Conservation (phyloP, 805 yeast genomes). For the Hanseniaspora mollemarum region DNA sequence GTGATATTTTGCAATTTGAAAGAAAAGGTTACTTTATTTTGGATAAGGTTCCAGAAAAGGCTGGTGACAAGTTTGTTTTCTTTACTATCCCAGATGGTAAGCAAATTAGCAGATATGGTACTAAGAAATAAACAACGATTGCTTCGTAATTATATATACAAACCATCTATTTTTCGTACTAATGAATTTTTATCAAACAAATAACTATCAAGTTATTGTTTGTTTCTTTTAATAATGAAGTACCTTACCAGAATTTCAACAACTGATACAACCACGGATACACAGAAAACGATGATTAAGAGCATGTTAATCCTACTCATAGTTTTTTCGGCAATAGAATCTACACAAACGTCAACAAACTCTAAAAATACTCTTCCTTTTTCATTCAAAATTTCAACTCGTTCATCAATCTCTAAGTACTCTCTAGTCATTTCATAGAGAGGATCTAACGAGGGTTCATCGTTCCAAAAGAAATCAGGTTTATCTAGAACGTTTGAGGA, state of each 20-base stretch:
- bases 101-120: conserved; percentile 62
- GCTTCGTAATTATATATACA: not conserved
- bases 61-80: conserved; percentile 59
- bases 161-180: conserved; percentile 25
- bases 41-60: conserved; percentile 43
- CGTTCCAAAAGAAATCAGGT: conserved; percentile 93
- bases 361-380: conserved; percentile 89
- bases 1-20: conserved; percentile 87
- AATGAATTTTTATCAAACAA: no score
- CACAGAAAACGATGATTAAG: conserved; percentile 68
- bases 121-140: conserved; percentile 37
- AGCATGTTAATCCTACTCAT: conserved; percentile 87
- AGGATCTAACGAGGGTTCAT: conserved; percentile 91
- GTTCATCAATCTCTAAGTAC: conserved; percentile 84
- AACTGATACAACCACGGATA: conserved; percentile 66
- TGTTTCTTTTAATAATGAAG: conserved; percentile 33
- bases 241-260: conserved; percentile 57
- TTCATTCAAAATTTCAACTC: conserved; percentile 88
- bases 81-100: conserved; percentile 96
- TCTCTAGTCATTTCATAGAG: conserved; percentile 80
- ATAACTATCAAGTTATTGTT: not conserved
- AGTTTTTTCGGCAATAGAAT: conserved; percentile 84
- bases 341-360: conserved; percentile 83
- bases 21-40: conserved; percentile 92
- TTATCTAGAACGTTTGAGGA: conserved; percentile 86